Percentiles rank a stretch among this genome's conserved stretches.
Evolutionary conservation across 495 filamentous ascomycete genomes (phyloP).

Genomic region (Penicillium daleae): DNA sequence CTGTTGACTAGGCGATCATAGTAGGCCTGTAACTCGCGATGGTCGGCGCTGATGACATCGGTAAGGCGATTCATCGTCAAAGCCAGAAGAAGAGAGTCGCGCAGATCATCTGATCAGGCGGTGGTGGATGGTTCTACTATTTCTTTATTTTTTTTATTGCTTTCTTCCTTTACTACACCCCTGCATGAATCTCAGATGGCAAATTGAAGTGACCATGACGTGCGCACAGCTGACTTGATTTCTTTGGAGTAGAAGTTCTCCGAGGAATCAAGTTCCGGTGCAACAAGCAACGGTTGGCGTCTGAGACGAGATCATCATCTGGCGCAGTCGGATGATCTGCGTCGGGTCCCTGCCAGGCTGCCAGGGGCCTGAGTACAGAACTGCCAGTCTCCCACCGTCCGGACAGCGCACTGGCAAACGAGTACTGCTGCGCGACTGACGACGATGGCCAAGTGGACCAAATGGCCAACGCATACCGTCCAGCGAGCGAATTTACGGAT

Average conservation of each 20-base stretch:
- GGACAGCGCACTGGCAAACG: too few relatives aligned
- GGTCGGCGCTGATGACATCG: constrained; percentile 51
- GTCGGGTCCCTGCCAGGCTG: not conserved
- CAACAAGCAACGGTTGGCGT: too few relatives aligned
- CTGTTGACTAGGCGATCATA: constrained; percentile 57
- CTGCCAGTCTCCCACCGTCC: too few relatives aligned
- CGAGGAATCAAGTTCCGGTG: constrained; percentile 6
- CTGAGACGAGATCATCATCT: not conserved
- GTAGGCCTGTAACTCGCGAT: constrained; percentile 60
- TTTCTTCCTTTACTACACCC: not conserved
- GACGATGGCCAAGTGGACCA: not conserved
- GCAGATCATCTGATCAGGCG: not conserved
- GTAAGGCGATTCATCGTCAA: constrained; percentile 26
- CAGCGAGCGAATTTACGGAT: constrained; percentile 3
- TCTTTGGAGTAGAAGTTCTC: not conserved
- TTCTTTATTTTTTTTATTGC: not conserved
- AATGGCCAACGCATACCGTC: not conserved
- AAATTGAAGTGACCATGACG: constrained; percentile 16
- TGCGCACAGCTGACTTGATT: not conserved
- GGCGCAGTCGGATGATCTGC: constrained; percentile 10
- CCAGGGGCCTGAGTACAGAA: not conserved
- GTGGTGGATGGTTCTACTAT: not conserved
- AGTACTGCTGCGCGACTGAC: too few relatives aligned
- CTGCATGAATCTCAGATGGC: not conserved
- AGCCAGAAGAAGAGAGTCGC: not conserved